Base-by-base conservation (phyloP, 2,329 filamentous ascomycete genomes). In the Fonsecaea pedrosoi region DNA sequence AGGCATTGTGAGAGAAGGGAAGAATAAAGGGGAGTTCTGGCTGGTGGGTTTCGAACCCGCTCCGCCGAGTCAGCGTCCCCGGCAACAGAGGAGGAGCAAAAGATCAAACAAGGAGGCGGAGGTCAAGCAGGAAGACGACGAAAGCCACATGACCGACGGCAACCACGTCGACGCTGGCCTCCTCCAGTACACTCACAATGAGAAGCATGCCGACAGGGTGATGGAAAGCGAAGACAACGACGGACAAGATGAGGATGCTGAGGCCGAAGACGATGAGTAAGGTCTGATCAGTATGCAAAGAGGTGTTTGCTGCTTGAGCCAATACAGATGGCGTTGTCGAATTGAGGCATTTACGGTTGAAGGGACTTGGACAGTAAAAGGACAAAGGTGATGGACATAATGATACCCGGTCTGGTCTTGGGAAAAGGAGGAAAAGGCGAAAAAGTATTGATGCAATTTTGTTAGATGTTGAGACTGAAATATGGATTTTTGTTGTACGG, bases 1-100 rank as follows among this genome's bases (percentile, higher is more conserved):
- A 58, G 77, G 78, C 6, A 13, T 73, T 25, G 59, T 72, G 30
- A 54, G 40, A 13, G 56, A 68, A 8, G 45, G 64, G 35, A 68
- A 54, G 54, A 66, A 60, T 45, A 69, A 64, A 58, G 64, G 66
- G 10, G 54, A 62, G 18, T 73, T 59, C 54, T 63, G 60, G 66
- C 65, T 73, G 7, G 56, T 61, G 13, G 59, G 54, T n/a, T 54
- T 67, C 35, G 69, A 70, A 37, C 64, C 58, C 9, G 57, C 21
- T 7, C 42, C 35, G 32, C 25, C 34, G 12, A 54, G 32, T 54
- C 59, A 59, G 12, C 42, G 60, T 38, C 48, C 56, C 35, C 9
- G 38, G 2, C 48, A 54, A 15, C 54, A 60, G 48, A 37, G 66
- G 60, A 50, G 64, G 18, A 67, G 67, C 38, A 37, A 34, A 30